Evolutionary conservation across 2,329 filamentous ascomycete genomes (phyloP), one percentile per base, ranked within the genome.

Genomic region (Alternaria ventricosa): DNA sequence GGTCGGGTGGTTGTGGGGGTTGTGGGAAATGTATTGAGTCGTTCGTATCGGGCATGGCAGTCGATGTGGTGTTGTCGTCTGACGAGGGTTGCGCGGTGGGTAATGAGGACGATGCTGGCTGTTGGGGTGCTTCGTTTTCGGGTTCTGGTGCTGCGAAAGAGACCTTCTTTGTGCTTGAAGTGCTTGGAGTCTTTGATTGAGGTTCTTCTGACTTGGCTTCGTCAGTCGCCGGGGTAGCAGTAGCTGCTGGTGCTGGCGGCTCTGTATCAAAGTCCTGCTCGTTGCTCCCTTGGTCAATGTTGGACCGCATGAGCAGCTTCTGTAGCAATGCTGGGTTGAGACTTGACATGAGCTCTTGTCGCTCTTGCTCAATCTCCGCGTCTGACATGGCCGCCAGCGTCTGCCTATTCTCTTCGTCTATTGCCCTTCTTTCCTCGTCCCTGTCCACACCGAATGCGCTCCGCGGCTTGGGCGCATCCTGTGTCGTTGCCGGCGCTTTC

Each of bases 321-420:
- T 97, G 87, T 6, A 99, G 84, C 30, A 97, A 82, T 0, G 87
- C 87, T 2, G 94, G 90, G 66, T 93, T 91, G 57, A 98, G 81
- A 8, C 87, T 88, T n/a, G 85, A 86, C 76, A 97, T 85, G n/a
- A 99, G 83, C 69, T 98, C 95, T 63, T 88, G 85, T 46, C 91
- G 88, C 64, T 96, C 94, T 70, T 90, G 85, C 65, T 92, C 89
- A 62, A 98, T 97, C 79, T 97, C 93, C 41, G 88, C 87, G 0
- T 88, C 82, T 2, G 91, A 92, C 96, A 99, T 97, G 25, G 85
- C 84, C 13, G 89, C 89, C 50, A 99, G 79, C 64, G 87, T 87
- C 61, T 89, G 86, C 47, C 82, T 87, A 74, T 98, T 99, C 78
- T 98, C 94, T 69, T 89, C 86, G 73, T 95, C 92, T 77, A 99